Evolutionary conservation across 2,329 filamentous ascomycete species (phyloP).

Genomic region (Cladobotryum protrusum): DNA sequence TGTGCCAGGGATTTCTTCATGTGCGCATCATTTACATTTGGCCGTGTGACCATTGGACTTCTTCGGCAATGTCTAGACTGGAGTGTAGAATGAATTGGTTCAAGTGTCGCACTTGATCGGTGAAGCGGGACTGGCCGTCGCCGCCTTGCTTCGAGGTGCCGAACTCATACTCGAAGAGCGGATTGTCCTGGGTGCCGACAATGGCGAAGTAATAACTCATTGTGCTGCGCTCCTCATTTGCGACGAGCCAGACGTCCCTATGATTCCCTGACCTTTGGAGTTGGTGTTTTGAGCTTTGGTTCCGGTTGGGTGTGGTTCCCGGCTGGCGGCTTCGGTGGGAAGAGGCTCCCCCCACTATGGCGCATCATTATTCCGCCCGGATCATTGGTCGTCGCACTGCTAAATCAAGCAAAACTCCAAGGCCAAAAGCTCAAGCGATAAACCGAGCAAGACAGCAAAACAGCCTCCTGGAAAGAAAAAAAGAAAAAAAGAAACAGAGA

Average conservation of each 20-base stretch:
- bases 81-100: conserved; percentile 98
- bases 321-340: neutral
- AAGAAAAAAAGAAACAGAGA: conserved; percentile 12
- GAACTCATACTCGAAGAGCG: conserved; percentile 94
- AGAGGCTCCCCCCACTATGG: conserved; percentile 3
- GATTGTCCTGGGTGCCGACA: conserved; percentile 89
- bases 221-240: conserved; percentile 20
- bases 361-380: conserved; percentile 13
- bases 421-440: neutral
- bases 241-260: neutral
- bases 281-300: neutral
- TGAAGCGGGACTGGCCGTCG: conserved; percentile 85
- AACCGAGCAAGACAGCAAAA: neutral
- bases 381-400: neutral
- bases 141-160: conserved; percentile 94
- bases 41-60: conserved; percentile 86
- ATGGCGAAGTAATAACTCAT: conserved; percentile 99
- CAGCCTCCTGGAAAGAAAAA: neutral
- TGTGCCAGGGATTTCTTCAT: neutral
- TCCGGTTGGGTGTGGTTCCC: neutral
- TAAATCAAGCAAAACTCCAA: too few species aligned
- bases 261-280: neutral
- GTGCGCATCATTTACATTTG: conserved; percentile 55
- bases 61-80: conserved; percentile 89
- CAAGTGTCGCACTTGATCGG: conserved; percentile 81